phyloP scores from a whole-genome alignment of 495 filamentous ascomycete species.

The Podospora australis region DNA sequence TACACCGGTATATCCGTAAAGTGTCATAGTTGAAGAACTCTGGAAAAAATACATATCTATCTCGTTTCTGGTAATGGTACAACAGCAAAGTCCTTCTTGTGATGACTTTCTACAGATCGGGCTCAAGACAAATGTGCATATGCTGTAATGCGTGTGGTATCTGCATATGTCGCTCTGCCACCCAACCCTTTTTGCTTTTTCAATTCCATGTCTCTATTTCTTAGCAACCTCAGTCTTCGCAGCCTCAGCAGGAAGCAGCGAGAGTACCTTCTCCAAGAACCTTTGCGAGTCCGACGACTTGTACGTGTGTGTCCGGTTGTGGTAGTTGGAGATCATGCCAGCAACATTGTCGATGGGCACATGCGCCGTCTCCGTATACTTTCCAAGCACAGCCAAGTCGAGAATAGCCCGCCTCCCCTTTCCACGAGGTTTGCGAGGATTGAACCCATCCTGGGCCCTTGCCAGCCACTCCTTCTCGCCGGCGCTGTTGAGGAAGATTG shows the following conservation, averaged over 20 bases:
- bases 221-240: conserved; percentile 8
- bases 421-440: conserved; percentile 12
- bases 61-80: no score
- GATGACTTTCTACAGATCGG: no score
- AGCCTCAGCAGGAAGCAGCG: conserved; percentile 18
- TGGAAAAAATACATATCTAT: no score
- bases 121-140: no score
- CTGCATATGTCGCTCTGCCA: no score
- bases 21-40: no score
- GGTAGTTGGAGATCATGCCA: conserved; percentile 29
- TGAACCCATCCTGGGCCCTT: conserved; percentile 4
- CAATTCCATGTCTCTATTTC: no score
- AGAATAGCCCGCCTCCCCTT: conserved; percentile 32
- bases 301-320: conserved; percentile 22
- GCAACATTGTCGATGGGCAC: conserved; percentile 26
- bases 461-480: conserved; percentile 35
- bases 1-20: no score
- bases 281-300: conserved; percentile 10
- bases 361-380: conserved; percentile 28
- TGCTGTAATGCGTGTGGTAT: no score
- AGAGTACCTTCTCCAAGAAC: conserved; percentile 22
- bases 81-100: no score
- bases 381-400: conserved; percentile 35
- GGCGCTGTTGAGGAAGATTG: conserved; percentile 25
- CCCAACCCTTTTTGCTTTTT: no score